Percentiles rank a stretch among this genome's conserved stretches.
Evolutionary conservation across 148 eudicot species (phyloP).

Genomic region (Silene latifolia): DNA sequence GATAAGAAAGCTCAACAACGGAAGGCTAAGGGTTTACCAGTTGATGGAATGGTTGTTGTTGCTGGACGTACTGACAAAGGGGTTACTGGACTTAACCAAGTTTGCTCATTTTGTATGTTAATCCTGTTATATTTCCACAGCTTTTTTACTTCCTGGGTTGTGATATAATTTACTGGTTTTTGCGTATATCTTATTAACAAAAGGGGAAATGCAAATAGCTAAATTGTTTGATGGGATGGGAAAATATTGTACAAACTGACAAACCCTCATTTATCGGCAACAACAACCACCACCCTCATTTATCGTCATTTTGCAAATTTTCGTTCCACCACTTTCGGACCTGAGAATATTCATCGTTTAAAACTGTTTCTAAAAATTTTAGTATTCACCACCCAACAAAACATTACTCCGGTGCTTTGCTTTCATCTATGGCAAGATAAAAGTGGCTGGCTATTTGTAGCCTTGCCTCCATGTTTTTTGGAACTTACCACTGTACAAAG

Average conservation of each 20-base stretch:
- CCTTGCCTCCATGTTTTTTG: too few species aligned
- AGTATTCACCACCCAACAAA: neutral
- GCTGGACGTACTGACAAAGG: conserved; percentile 99
- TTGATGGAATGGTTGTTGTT: conserved; percentile 65
- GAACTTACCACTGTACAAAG: too few species aligned
- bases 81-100: conserved; percentile 86
- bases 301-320: neutral
- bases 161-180: neutral
- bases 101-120: conserved; percentile 87
- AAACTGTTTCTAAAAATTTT: neutral
- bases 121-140: conserved; percentile 12
- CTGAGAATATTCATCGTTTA: neutral
- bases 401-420: neutral
- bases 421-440: neutral
- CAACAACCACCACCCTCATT: neutral
- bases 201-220: neutral
- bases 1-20: conserved; percentile 64
- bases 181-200: neutral
- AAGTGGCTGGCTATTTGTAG: neutral
- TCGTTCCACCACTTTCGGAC: neutral
- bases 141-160: neutral
- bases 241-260: neutral
- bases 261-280: neutral
- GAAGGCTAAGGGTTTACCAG: conserved; percentile 74
- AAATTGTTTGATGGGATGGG: neutral